Percentiles rank a stretch among this genome's conserved stretches.
These are phyloP conservation scores for Pythium myriotylum DNA, from an alignment of 352 stramenopile species.

Conservation along the genomic window DNA sequence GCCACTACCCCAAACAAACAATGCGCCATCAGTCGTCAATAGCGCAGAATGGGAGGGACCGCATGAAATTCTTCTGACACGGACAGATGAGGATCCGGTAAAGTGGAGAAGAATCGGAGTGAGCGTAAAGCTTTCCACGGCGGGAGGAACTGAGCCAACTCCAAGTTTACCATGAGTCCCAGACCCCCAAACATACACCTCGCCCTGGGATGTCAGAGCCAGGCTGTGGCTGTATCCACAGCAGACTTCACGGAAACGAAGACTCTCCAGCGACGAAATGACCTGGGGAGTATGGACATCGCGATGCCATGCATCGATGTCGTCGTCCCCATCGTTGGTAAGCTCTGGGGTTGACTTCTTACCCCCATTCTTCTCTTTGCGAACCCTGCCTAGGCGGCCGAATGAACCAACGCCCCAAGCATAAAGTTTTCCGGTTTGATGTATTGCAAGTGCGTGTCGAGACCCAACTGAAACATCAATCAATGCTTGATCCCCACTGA, in stretches of 20 bases:
- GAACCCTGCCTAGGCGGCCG: conserved; percentile 48
- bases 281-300: conserved; percentile 52
- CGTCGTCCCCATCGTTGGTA: conserved; percentile 18
- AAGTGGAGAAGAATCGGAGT: conserved; percentile 47
- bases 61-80: conserved; percentile 69
- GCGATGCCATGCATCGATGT: conserved; percentile 53
- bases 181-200: conserved; percentile 80
- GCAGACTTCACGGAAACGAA: conserved; percentile 59
- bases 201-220: conserved; percentile 57
- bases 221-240: conserved; percentile 76
- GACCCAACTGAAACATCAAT: conserved; percentile 64
- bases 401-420: conserved; percentile 78
- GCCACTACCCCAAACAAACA: conserved; percentile 78
- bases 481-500: conserved; percentile 58
- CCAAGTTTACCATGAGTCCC: conserved; percentile 75
- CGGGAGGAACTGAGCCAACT: conserved; percentile 36
- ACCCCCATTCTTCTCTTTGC: conserved; percentile 1
- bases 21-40: conserved; percentile 49
- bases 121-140: conserved; percentile 68
- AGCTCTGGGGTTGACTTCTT: conserved; percentile 14
- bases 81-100: conserved; percentile 9
- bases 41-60: conserved; percentile 77
- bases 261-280: conserved; percentile 38
- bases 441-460: conserved; percentile 65
- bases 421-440: conserved; percentile 64